Percentiles rank a stretch among this genome's conserved stretches.
These are phyloP conservation scores for Oehlia diaphana DNA, from an alignment of 192 early-diverging fungal genomes.

Conservation along the genomic window DNA sequence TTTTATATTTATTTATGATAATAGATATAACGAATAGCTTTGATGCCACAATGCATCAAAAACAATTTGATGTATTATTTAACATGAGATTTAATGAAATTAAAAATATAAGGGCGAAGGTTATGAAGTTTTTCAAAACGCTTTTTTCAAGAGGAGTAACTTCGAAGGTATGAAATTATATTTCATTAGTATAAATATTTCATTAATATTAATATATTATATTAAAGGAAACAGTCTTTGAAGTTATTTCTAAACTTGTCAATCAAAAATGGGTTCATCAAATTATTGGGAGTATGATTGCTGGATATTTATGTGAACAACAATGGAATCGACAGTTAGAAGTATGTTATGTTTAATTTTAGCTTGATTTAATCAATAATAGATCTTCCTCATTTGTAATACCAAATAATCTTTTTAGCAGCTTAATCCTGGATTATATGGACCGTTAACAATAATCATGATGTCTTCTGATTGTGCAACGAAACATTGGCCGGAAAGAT, in stretches of 20 bases:
- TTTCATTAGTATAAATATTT: neutral
- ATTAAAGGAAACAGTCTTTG: neutral
- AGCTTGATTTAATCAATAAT: neutral
- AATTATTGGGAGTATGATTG: neutral
- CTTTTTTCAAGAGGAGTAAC: neutral
- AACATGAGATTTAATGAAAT: neutral
- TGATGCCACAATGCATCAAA: neutral
- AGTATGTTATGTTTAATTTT: neutral
- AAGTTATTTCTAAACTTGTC: neutral
- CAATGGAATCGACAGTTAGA: neutral
- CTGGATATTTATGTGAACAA: conserved; percentile 8
- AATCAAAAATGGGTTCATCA: conserved; percentile 3
- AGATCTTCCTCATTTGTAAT: neutral
- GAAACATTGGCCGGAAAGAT: neutral
- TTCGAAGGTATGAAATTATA: neutral
- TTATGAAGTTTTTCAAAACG: neutral
- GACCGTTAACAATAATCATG: conserved; percentile 4
- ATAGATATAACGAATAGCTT: neutral
- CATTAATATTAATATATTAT: neutral
- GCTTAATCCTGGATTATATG: neutral
- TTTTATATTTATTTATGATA: neutral
- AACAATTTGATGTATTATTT: conserved; percentile 4
- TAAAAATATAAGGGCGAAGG: neutral
- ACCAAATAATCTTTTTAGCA: neutral
- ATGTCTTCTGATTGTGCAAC: neutral